Conservation (phyloP, 106 monocot species). For the Acanthochlamys bracteata region DNA sequence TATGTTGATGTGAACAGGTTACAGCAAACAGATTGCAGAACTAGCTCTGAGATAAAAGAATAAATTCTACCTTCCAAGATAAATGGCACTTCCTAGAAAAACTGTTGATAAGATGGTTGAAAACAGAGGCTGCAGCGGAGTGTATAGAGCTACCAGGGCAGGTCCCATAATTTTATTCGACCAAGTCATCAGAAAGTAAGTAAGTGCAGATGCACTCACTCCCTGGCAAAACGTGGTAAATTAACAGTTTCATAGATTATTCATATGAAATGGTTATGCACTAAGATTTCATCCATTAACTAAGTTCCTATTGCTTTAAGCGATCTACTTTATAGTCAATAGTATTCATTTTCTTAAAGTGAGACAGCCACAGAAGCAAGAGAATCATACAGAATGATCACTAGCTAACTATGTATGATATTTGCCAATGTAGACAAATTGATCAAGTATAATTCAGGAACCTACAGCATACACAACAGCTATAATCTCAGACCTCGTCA, state of each 20-base stretch:
- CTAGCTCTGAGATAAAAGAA: background rate
- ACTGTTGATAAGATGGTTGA: conserved; percentile 64
- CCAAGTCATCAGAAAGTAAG: conserved; percentile 84
- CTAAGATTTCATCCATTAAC: too few relatives aligned
- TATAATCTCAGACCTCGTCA: conserved; percentile 59
- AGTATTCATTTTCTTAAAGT: too few relatives aligned
- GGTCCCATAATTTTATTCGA: conserved; percentile 86
- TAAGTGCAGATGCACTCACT: conserved; percentile 69
- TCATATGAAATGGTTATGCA: conserved; percentile 5
- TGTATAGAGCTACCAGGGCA: conserved; percentile 69
- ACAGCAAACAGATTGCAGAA: background rate
- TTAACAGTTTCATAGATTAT: background rate
- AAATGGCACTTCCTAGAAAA: conserved; percentile 76
- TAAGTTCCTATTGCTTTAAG: too few relatives aligned
- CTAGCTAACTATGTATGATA: too few relatives aligned
- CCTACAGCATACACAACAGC: conserved; percentile 90
- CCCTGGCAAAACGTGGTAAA: conserved; percentile 34
- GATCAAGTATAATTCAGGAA: too few relatives aligned
- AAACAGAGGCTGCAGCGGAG: conserved; percentile 75
- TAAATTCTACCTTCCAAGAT: conserved; percentile 68
- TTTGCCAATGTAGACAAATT: too few relatives aligned
- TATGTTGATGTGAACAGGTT: background rate
- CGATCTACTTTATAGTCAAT: too few relatives aligned
- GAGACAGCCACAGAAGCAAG: too few relatives aligned
- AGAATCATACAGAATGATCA: too few relatives aligned